Evolutionary conservation across 2,329 filamentous ascomycete genomes (phyloP).

Genomic region (Neofusicoccum sp.): DNA sequence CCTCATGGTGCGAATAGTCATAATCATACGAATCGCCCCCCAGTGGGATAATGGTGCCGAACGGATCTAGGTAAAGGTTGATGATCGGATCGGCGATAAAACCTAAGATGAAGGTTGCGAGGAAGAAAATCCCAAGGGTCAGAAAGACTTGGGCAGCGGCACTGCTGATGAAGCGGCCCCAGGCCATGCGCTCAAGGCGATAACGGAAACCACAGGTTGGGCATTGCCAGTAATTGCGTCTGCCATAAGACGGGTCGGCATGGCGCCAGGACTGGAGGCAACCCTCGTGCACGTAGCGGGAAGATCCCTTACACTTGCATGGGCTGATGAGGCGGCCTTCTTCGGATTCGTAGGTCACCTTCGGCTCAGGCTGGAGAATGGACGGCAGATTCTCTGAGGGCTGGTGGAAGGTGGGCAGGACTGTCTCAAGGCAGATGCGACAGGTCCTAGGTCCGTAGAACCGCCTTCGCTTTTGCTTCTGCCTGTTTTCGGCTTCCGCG

Average conservation of each 20-base stretch:
- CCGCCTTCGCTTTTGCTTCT: conserved; percentile 31
- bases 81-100: conserved; percentile 93
- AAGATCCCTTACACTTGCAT: conserved; percentile 89
- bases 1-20: conserved; percentile 22
- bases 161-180: conserved; percentile 61
- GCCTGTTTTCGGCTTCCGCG: conserved; percentile 1
- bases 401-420: conserved; percentile 60
- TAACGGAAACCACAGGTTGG: conserved; percentile 86
- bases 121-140: conserved; percentile 68
- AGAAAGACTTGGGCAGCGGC: conserved; percentile 63
- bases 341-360: conserved; percentile 70
- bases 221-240: conserved; percentile 79
- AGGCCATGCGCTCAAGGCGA: conserved; percentile 71
- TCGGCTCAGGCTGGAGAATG: conserved; percentile 54
- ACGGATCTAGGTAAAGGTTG: conserved; percentile 79
- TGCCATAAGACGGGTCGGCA: conserved; percentile 62
- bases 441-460: conserved; percentile 71
- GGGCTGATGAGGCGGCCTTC: conserved; percentile 79
- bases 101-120: conserved; percentile 76
- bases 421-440: conserved; percentile 81
- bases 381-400: conserved; percentile 54
- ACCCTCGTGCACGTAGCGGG: conserved; percentile 90
- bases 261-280: conserved; percentile 83
- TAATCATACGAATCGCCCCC: conserved; percentile 1
- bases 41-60: conserved; percentile 9